Base-by-base conservation (phyloP, 805 yeast genomes). In the Cyberlindnera americana region DNA sequence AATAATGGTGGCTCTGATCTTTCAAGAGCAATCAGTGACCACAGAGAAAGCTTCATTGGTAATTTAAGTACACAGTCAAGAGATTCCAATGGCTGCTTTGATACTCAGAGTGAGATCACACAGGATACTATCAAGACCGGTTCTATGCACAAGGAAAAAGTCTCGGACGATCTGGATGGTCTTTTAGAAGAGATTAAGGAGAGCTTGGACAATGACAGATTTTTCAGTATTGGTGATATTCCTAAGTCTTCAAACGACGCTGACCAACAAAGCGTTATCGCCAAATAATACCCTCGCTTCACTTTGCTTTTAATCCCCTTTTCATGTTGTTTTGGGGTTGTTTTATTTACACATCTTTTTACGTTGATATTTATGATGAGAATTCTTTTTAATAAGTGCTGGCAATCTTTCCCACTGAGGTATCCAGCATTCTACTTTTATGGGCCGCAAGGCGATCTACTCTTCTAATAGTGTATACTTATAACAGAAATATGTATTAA, bases 111-210 rank as follows among this genome's bases (percentile, higher is more conserved):
- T 30, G 43, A 43, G 21, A 12, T 26, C 6, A 46, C 54, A 11
- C 44, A 43, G 23, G 56, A 50, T 15, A 43, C 53, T 18, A 40
- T 52, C 6, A 46, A 41, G 33, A 17, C 26, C 14, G 37, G 37
- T 10, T 18, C 33, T 28, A 19, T 24, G 12, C 29, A 33, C 25
- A 38, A 31, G 19, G 38, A 40, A 3, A 37, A 35, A 29, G 30
- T 18, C 12, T 25, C 32, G 17, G 37, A 25, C 21, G 26, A 47
- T 19, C 18, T 54, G 24, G 54, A 56, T 29, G 54, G 48, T 0
- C 34, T 54, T 18, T 29, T 56, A 24, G 47, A 51, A 13, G 56
- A 56, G 35, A 54, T 56, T 18, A 51, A 41, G 30, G 53, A 49
- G 27, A 54, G 50, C 28, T 31, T 53, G 34, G 48, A 39, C 16